Percentiles rank a stretch among this genome's conserved stretches.
Evolutionary conservation across 192 early-diverging fungal species (phyloP).

Genomic region (Rhizophagus clarus): DNA sequence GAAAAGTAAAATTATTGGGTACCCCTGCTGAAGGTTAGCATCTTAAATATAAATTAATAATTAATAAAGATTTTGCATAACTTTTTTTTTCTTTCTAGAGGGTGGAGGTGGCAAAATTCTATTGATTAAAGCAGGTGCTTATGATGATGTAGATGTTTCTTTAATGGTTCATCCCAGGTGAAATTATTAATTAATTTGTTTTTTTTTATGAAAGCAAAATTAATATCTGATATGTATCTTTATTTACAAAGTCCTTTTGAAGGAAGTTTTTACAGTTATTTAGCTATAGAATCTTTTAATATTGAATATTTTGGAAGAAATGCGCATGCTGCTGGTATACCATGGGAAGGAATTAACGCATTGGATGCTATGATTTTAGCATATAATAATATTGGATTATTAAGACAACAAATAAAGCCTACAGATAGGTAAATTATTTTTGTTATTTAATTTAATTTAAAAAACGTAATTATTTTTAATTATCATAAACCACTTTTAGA

Average conservation of each 20-base stretch:
- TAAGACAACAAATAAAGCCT: slow-evolving; percentile 74
- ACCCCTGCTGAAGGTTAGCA: slow-evolving; percentile 69
- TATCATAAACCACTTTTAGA: slow-evolving; percentile 20
- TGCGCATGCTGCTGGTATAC: too few species aligned
- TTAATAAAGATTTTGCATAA: too few species aligned
- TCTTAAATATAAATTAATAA: neutral
- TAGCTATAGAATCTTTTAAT: slow-evolving; percentile 44
- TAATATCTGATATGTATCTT: too few species aligned
- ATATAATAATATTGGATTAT: too few species aligned
- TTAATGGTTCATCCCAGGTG: slow-evolving; percentile 85
- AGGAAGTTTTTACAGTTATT: slow-evolving; percentile 47
- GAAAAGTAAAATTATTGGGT: slow-evolving; percentile 71
- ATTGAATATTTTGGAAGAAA: slow-evolving; percentile 34
- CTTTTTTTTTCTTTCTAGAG: slow-evolving; percentile 41
- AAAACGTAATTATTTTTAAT: neutral
- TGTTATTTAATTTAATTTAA: too few species aligned
- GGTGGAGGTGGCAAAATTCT: slow-evolving; percentile 71
- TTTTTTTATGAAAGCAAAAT: too few species aligned
- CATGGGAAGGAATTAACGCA: too few species aligned
- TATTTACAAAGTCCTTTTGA: slow-evolving; percentile 41
- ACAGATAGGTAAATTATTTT: slow-evolving; percentile 46
- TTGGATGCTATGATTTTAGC: too few species aligned
- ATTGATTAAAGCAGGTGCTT: slow-evolving; percentile 67
- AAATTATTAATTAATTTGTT: neutral
- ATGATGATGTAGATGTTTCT: slow-evolving; percentile 69